Conservation (phyloP, 495 filamentous ascomycete genomes). For the Penicillium paxilli region DNA sequence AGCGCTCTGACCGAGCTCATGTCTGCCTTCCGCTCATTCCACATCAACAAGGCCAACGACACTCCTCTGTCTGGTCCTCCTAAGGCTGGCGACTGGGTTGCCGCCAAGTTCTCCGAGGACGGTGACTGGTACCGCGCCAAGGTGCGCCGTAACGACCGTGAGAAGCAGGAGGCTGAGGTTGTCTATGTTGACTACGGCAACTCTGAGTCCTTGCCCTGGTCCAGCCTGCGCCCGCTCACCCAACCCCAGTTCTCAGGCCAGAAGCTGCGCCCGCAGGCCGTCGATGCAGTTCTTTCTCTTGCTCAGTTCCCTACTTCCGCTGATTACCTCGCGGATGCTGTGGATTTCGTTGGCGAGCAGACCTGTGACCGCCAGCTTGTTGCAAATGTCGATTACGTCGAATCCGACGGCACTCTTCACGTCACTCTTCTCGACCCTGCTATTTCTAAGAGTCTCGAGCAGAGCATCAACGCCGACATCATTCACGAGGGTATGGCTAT, state of each 20-base stretch:
- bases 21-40: constrained; percentile 84
- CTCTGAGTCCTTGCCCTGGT: constrained; percentile 83
- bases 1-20: constrained; percentile 80
- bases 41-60: constrained; percentile 72
- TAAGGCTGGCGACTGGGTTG: constrained; percentile 87
- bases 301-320: constrained; percentile 75
- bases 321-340: constrained; percentile 80
- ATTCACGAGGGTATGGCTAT: constrained; percentile 81
- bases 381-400: constrained; percentile 83
- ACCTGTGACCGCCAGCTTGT: constrained; percentile 72
- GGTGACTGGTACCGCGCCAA: constrained; percentile 92
- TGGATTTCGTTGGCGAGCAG: constrained; percentile 66
- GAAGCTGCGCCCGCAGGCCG: constrained; percentile 82
- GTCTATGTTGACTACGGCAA: constrained; percentile 97
- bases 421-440: constrained; percentile 82
- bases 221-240: constrained; percentile 71
- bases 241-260: constrained; percentile 74
- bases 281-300: constrained; percentile 85
- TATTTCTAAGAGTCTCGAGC: constrained; percentile 58
- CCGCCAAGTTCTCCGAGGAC: constrained; percentile 85
- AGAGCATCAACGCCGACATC: constrained; percentile 85
- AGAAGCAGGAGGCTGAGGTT: constrained; percentile 83
- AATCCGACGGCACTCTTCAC: constrained; percentile 73
- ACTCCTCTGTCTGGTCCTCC: constrained; percentile 71
- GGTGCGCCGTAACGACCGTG: constrained; percentile 87